Percentiles rank a stretch among this genome's conserved stretches.
These are phyloP conservation scores for Acacia melanoxylon DNA, from an alignment of 306 rosid genomes.

Conservation along the genomic window DNA sequence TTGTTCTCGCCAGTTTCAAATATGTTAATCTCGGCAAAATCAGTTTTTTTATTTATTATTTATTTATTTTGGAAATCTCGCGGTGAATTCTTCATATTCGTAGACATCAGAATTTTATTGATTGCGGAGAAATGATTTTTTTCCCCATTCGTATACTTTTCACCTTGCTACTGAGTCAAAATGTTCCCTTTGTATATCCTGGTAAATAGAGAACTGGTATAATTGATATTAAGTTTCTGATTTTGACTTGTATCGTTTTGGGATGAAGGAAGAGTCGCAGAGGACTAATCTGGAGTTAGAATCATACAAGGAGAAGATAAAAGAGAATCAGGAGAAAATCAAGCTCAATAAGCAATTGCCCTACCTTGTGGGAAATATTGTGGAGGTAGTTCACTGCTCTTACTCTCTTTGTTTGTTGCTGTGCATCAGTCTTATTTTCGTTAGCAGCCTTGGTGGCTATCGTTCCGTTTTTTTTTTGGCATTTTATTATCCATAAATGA, in stretches of 20 bases:
- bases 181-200: background rate
- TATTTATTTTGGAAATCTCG: background rate
- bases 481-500: background rate
- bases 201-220: background rate
- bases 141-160: background rate
- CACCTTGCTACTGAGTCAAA: background rate
- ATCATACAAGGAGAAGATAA: constrained; percentile 83
- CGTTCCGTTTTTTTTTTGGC: background rate
- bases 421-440: background rate
- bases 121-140: background rate
- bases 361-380: constrained; percentile 92
- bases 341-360: constrained; percentile 97
- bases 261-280: constrained; percentile 80
- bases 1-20: background rate
- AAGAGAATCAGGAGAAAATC: constrained; percentile 95
- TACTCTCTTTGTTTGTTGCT: background rate
- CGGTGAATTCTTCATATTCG: background rate
- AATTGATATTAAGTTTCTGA: background rate
- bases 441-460: background rate
- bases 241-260: constrained; percentile 19
- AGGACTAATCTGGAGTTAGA: constrained; percentile 83
- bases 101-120: background rate
- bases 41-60: background rate
- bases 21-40: background rate
- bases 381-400: constrained; percentile 57